Conservation (phyloP, 2,329 filamentous ascomycete species). For the Eutypella sp. region DNA sequence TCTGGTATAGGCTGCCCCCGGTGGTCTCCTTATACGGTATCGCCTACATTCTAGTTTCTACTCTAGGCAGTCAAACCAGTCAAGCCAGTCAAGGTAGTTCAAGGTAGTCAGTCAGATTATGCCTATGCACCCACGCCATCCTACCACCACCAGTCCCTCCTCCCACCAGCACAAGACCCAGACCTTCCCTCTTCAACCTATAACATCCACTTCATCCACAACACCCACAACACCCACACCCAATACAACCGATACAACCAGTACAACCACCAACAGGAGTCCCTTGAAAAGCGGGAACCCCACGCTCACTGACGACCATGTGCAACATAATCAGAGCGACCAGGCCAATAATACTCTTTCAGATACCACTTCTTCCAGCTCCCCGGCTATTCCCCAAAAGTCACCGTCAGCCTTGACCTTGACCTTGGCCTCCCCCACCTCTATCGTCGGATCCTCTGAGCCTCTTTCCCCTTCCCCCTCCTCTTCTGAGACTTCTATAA, state of each 20-base stretch:
- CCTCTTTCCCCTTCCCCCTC: slow-evolving; percentile 12
- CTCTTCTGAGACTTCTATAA: no score
- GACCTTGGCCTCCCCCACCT: neutral
- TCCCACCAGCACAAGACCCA: no score
- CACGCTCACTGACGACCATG: slow-evolving; percentile 6
- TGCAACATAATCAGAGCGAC: neutral
- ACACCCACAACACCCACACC: slow-evolving; percentile 8
- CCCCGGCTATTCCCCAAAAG: neutral
- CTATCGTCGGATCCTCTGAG: slow-evolving; percentile 1
- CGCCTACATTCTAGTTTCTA: no score
- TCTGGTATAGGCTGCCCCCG: no score
- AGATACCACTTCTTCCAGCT: neutral
- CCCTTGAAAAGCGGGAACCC: slow-evolving; percentile 15
- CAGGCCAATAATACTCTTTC: neutral
- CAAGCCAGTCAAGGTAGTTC: no score
- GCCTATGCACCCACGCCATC: slow-evolving; percentile 4
- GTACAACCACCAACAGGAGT: slow-evolving; percentile 1
- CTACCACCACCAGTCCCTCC: slow-evolving; percentile 13
- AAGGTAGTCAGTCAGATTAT: no score
- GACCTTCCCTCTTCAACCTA: slow-evolving; percentile 22
- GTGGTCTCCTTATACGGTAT: no score
- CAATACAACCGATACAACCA: no score
- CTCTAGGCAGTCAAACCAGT: no score
- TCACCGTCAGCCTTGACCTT: neutral
- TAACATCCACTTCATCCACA: no score